Evolutionary conservation across 257 asterid species (phyloP).

Genomic region (Jaltomata sinuosa): DNA sequence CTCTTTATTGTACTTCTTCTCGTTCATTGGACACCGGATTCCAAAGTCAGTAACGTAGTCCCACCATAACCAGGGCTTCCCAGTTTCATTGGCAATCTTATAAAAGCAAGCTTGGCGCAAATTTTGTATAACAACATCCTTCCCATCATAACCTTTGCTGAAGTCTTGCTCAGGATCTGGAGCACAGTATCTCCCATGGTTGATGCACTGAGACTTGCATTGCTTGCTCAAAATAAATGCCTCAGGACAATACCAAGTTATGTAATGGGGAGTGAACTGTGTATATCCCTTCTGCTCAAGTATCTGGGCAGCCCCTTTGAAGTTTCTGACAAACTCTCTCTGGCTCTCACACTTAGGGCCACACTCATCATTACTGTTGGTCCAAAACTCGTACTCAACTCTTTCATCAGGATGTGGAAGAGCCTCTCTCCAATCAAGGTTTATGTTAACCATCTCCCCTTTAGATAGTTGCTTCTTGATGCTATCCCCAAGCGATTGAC

Average conservation of each 20-base stretch:
- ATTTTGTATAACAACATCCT: slow-evolving; percentile 45
- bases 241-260: slow-evolving; percentile 39
- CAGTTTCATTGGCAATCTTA: slow-evolving; percentile 33
- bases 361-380: slow-evolving; percentile 86
- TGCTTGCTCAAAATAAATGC: slow-evolving; percentile 29
- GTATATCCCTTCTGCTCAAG: slow-evolving; percentile 88
- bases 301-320: slow-evolving; percentile 93
- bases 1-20: slow-evolving; percentile 29
- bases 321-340: slow-evolving; percentile 58
- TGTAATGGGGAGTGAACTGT: slow-evolving; percentile 51
- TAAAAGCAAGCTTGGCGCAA: slow-evolving; percentile 31
- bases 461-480: slow-evolving; percentile 53
- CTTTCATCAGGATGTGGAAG: slow-evolving; percentile 98
- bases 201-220: slow-evolving; percentile 36
- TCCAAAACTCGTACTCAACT: slow-evolving; percentile 91
- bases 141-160: slow-evolving; percentile 32
- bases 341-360: slow-evolving; percentile 89
- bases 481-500: slow-evolving; percentile 72
- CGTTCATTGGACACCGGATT: slow-evolving; percentile 38
- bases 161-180: slow-evolving; percentile 46
- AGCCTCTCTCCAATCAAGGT: slow-evolving; percentile 94
- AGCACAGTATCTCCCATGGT: slow-evolving; percentile 42
- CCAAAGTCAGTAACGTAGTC: slow-evolving; percentile 33
- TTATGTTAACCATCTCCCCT: slow-evolving; percentile 67
- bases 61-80: slow-evolving; percentile 42